phyloP scores from a whole-genome alignment of 23 red algal genomes.

The Agarophyton chilense region DNA sequence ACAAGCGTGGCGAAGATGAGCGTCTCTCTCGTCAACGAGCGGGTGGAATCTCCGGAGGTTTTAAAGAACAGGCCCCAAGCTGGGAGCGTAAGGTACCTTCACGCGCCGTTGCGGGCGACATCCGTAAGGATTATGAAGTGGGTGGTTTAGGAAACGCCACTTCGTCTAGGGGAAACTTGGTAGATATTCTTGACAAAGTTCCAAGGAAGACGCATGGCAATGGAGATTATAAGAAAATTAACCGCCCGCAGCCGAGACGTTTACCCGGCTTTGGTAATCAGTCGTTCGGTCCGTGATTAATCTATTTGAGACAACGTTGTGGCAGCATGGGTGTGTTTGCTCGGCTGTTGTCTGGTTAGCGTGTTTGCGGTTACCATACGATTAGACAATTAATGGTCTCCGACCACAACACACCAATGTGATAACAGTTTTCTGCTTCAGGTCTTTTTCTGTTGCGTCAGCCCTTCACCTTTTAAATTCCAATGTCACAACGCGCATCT shows the following conservation, averaged over 20 bases:
- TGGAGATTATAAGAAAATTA: conserved; percentile 56
- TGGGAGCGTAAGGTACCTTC: conserved; percentile 64
- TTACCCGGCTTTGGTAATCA: conserved; percentile 71
- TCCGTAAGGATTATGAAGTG: conserved; percentile 59
- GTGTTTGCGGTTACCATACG: no score
- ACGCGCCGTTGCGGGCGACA: conserved; percentile 48
- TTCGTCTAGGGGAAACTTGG: conserved; percentile 51
- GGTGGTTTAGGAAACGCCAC: conserved; percentile 54
- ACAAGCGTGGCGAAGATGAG: conserved; percentile 14
- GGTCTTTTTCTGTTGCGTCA: no score
- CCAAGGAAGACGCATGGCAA: conserved; percentile 53
- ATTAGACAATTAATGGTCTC: no score
- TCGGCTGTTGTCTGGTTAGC: not conserved
- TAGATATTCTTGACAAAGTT: conserved; percentile 77
- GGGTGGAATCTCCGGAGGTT: conserved; percentile 58
- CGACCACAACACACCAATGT: no score
- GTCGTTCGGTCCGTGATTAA: conserved; percentile 43
- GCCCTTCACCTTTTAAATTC: no score
- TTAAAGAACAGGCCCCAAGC: conserved; percentile 12
- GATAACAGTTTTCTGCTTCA: no score
- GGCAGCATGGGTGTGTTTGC: not conserved
- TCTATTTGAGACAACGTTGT: not conserved
- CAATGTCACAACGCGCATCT: no score
- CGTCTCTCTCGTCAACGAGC: conserved; percentile 50
- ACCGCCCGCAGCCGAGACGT: conserved; percentile 49